phyloP scores from a whole-genome alignment of 140 eudicot species.

The Senecio squalidus region DNA sequence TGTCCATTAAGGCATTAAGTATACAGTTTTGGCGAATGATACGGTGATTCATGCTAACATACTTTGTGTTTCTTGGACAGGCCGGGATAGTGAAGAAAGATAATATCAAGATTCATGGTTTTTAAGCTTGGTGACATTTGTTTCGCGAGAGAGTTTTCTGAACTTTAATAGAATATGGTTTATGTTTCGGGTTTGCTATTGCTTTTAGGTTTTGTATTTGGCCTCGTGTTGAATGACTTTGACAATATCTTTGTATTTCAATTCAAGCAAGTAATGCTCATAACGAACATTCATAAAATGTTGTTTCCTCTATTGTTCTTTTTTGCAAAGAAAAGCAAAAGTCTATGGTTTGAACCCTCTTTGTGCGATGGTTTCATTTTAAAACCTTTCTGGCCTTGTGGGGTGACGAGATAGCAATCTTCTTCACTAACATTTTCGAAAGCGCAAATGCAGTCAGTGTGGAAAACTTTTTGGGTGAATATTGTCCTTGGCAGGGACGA shows the following conservation, averaged over 20 bases:
- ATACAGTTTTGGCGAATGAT: no score
- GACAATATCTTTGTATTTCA: neutral
- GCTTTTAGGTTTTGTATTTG: neutral
- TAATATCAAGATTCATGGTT: constrained; percentile 71
- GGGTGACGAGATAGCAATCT: no score
- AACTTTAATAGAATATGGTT: constrained; percentile 3
- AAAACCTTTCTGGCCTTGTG: no score
- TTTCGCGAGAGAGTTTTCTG: neutral
- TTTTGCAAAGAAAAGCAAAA: no score
- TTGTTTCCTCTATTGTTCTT: no score
- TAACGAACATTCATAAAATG: neutral
- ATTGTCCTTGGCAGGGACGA: no score
- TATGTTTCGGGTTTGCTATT: constrained; percentile 3
- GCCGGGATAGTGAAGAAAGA: constrained; percentile 77
- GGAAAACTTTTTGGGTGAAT: no score
- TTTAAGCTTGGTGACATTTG: constrained; percentile 19
- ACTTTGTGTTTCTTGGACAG: constrained; percentile 28
- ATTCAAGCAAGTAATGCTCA: neutral
- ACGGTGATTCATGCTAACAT: no score
- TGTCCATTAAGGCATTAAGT: neutral
- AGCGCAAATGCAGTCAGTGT: no score
- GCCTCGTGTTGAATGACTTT: neutral
- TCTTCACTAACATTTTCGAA: no score
- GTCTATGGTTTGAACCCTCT: no score
- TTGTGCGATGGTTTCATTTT: no score